Base-by-base conservation (phyloP, 305 asterid genomes). In the Solanum hybrid region DNA sequence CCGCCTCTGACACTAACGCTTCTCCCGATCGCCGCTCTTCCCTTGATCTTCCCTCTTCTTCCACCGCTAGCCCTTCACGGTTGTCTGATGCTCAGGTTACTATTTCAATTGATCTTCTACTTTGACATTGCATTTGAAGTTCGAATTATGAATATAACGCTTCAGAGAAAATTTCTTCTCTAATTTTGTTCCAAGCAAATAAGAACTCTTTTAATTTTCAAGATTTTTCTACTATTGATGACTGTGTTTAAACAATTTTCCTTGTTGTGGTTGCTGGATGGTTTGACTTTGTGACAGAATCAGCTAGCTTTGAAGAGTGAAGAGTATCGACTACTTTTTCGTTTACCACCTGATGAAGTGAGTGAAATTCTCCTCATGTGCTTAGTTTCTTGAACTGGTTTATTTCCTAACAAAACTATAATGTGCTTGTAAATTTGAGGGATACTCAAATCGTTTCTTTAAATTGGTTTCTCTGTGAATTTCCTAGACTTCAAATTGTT, bases 251-350 rank as follows among this genome's bases (percentile, higher is more conserved):
- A 73, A 31, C 38, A 75, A 75, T 75, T 24, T 17, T 69, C 9
- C 17, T 71, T 71, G 4, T 71, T 71, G 34, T 69, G 76, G 76
- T 69, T 69, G 8, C 69, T 56, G 26, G 69, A 56, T 7, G 69
- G 69, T 80, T 24, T 88, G 90, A 88, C 86, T 90, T 90, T 80
- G 81, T 86, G 35, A 31, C 98, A 97, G 99, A 91, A 91, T 92
- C 97, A 91, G 77, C 88, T 78, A 24, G 88, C 92, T 91, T 90
- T 98, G 90, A 96, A 91, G 94, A 96, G 94, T 92, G 99, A 97
- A 95, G 99, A 97, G 91, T 97, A 96, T 88, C 94, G 99, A 89
- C 98, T 95, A 89, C 93, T 97, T 89, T 96, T 97, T 91, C 98
- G 95, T 80, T 98, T 97, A 90, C 99, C 99, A 77, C 93, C 91